Conservation (phyloP, 2,329 filamentous ascomycete species). For the Talaromyces sp. region DNA sequence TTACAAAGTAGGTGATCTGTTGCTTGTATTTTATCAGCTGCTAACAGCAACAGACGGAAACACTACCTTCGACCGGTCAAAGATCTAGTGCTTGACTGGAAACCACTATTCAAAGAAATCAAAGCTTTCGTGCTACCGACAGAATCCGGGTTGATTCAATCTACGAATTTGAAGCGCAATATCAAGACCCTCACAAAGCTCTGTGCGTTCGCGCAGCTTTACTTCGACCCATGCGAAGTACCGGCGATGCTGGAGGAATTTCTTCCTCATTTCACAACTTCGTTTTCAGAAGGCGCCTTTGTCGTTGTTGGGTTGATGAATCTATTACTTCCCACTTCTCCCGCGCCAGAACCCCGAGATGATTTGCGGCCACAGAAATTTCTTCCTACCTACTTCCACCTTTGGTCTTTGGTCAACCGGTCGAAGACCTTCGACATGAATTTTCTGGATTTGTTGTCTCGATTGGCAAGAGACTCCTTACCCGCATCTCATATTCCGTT, state of each 20-base stretch:
- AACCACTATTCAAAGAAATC: conserved; percentile 85
- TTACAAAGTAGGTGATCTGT: conserved; percentile 69
- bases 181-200: conserved; percentile 79
- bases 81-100: conserved; percentile 91
- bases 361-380: conserved; percentile 86
- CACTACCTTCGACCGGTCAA: conserved; percentile 90
- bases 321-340: conserved; percentile 79
- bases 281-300: conserved; percentile 86
- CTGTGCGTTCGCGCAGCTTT: conserved; percentile 83
- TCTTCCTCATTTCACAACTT: conserved; percentile 85
- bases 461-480: conserved; percentile 80
- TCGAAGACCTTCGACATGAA: conserved; percentile 84
- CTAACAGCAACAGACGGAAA: conserved; percentile 65
- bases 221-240: conserved; percentile 86
- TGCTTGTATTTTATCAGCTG: neutral
- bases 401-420: conserved; percentile 90
- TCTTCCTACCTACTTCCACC: conserved; percentile 89
- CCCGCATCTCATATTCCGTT: conserved; percentile 74
- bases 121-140: conserved; percentile 85
- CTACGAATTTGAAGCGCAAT: conserved; percentile 63
- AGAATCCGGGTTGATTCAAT: conserved; percentile 67
- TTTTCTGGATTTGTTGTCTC: conserved; percentile 85
- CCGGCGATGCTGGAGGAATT: conserved; percentile 78
- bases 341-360: conserved; percentile 64
- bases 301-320: conserved; percentile 89